These are phyloP conservation scores for Linnemannia schmuckeri DNA, from an alignment of 192 early-diverging fungal species.

Conservation along the genomic window DNA sequence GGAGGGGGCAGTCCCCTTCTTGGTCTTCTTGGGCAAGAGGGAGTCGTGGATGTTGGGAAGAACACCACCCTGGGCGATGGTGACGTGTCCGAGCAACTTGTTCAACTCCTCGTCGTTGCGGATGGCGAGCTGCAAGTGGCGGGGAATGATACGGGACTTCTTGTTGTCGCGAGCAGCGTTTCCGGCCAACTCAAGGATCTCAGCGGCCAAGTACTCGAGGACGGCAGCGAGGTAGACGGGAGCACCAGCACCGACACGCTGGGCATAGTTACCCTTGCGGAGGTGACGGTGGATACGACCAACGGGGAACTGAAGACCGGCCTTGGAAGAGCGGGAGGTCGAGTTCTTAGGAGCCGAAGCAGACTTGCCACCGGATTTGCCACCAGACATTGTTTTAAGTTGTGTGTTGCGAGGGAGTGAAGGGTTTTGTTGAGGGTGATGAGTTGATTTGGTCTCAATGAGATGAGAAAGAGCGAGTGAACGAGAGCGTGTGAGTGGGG, in stretches of 20 bases:
- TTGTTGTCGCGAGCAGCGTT: conserved; percentile 97
- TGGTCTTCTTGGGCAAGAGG: conserved; percentile 87
- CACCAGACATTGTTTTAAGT: conserved; percentile 70
- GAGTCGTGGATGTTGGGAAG: conserved; percentile 92
- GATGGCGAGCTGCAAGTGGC: conserved; percentile 95
- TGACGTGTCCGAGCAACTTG: conserved; percentile 77
- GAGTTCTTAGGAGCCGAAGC: conserved; percentile 71
- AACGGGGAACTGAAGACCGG: conserved; percentile 97
- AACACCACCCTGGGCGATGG: conserved; percentile 94
- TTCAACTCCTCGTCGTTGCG: conserved; percentile 89
- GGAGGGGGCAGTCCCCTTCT: conserved; percentile 71
- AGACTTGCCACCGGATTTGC: conserved; percentile 83
- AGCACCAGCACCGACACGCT: conserved; percentile 92
- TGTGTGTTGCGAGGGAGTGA: conserved; percentile 3
- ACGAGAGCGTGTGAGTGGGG: neutral
- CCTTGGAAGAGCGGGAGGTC: conserved; percentile 83
- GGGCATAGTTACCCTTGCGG: conserved; percentile 94
- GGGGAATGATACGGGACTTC: conserved; percentile 96
- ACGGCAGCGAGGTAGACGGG: conserved; percentile 97
- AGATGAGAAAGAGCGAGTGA: conserved; percentile 8
- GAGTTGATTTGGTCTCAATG: neutral
- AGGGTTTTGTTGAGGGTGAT: conserved; percentile 12
- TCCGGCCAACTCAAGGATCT: conserved; percentile 96
- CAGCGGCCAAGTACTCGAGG: conserved; percentile 95
- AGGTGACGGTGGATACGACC: conserved; percentile 97